A percentile compares a stretch with the other conserved stretches of the same genome.
Conservation (phyloP, 257 asterid genomes). For the Anisodus acutangulus region DNA sequence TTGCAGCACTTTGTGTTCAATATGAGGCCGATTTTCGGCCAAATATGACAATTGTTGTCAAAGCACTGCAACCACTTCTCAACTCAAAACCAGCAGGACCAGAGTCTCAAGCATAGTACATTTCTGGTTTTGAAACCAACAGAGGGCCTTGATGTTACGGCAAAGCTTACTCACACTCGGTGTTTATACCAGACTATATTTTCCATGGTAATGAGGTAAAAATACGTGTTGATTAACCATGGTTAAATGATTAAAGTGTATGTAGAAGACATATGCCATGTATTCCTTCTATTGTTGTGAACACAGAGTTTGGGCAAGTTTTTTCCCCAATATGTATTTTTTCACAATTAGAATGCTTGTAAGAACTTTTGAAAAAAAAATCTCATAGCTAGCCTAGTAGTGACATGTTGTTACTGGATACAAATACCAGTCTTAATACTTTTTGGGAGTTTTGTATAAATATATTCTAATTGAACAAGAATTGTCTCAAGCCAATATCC, state of each 20-base stretch:
- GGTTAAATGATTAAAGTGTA: background rate
- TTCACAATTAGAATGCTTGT: conserved; percentile 10
- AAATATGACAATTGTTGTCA: conserved; percentile 92
- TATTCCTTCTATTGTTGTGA: background rate
- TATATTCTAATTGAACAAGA: conserved; percentile 13
- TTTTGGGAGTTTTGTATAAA: conserved; percentile 13
- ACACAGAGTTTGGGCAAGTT: background rate
- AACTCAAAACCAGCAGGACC: conserved; percentile 68
- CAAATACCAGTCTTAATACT: background rate
- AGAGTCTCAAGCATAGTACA: conserved; percentile 28
- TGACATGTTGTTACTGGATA: conserved; percentile 14
- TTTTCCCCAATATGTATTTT: background rate
- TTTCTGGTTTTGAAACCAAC: conserved; percentile 5
- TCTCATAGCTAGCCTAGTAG: conserved; percentile 23
- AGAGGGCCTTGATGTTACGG: background rate
- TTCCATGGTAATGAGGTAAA: background rate
- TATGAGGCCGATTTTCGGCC: conserved; percentile 96
- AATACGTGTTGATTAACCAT: background rate
- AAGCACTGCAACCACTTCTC: conserved; percentile 94
- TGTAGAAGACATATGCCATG: background rate
- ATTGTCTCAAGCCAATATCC: background rate
- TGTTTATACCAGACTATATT: background rate
- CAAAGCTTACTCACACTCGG: background rate
- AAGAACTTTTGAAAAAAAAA: background rate
- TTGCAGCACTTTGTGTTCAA: conserved; percentile 95